phyloP scores from a whole-genome alignment of 768 basidiomycete genomes.

The Termitomyces sp. region DNA sequence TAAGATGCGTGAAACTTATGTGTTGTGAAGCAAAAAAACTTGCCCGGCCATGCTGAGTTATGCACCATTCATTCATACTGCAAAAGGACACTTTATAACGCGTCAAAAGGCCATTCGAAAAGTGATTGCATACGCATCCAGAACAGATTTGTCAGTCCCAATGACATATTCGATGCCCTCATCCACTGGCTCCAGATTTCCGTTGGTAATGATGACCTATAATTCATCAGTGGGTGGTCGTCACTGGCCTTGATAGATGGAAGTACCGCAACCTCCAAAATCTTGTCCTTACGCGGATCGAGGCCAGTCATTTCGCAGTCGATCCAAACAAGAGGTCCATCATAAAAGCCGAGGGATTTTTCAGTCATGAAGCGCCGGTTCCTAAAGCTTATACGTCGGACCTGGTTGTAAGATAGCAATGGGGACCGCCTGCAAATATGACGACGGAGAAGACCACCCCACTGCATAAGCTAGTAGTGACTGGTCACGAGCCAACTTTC shows the following conservation, averaged over 20 bases:
- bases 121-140: slow-evolving; percentile 60
- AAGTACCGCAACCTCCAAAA: slow-evolving; percentile 77
- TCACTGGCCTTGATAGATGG: background rate
- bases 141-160: slow-evolving; percentile 59
- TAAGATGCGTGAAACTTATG: background rate
- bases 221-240: background rate
- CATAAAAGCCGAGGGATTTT: slow-evolving; percentile 42
- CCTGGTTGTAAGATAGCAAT: background rate
- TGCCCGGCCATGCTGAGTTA: slow-evolving; percentile 73
- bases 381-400: background rate
- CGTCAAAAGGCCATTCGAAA: background rate
- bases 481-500: background rate
- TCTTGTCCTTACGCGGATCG: slow-evolving; percentile 60
- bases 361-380: slow-evolving; percentile 7
- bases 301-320: slow-evolving; percentile 91
- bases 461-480: slow-evolving; percentile 9
- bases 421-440: slow-evolving; percentile 9
- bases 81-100: slow-evolving; percentile 4
- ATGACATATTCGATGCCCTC: slow-evolving; percentile 79
- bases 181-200: slow-evolving; percentile 78
- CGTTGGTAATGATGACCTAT: slow-evolving; percentile 86
- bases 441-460: slow-evolving; percentile 13
- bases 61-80: slow-evolving; percentile 92
- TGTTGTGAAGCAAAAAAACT: slow-evolving; percentile 19
- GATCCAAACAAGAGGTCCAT: slow-evolving; percentile 77